Percentiles rank a stretch among this genome's conserved stretches.
phyloP scores from a whole-genome alignment of 129 eudicot species.

The Glebionis coronaria region DNA sequence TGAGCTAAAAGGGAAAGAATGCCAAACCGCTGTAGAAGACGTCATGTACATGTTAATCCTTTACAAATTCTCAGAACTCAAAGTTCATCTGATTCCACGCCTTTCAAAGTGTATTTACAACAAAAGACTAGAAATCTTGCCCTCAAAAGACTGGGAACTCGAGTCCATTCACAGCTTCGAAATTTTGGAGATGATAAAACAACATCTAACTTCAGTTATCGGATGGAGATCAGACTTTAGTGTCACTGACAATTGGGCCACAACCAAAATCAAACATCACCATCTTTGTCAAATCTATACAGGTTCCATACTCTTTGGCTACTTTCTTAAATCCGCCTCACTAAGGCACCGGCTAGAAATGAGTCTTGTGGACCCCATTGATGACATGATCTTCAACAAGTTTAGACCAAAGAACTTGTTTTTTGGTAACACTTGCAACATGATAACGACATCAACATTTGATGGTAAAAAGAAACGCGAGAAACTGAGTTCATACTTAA shows the following conservation, averaged over 20 bases:
- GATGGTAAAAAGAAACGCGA: conserved; percentile 28
- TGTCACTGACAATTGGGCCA: conserved; percentile 61
- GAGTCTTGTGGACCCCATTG: conserved; percentile 29
- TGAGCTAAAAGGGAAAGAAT: conserved; percentile 54
- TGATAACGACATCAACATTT: conserved; percentile 29
- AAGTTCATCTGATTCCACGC: conserved; percentile 68
- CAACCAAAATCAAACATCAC: conserved; percentile 38
- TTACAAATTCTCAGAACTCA: conserved; percentile 61
- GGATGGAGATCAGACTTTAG: conserved; percentile 65
- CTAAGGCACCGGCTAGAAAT: conserved; percentile 57
- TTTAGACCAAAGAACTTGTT: conserved; percentile 36
- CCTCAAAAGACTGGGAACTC: conserved; percentile 81
- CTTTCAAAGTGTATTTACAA: conserved; percentile 76
- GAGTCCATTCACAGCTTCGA: conserved; percentile 75
- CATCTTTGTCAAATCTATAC: conserved; percentile 54
- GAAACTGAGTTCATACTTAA: conserved; percentile 52
- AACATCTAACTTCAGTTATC: conserved; percentile 53
- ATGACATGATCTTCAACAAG: conserved; percentile 28
- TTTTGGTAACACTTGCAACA: conserved; percentile 32
- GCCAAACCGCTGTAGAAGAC: conserved; percentile 67
- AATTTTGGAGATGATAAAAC: conserved; percentile 59
- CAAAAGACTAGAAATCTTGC: conserved; percentile 69
- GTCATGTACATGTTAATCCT: conserved; percentile 60
- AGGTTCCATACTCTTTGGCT: conserved; percentile 68
- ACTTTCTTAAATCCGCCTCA: conserved; percentile 76